Base-by-base conservation (phyloP, 1,284 basidiomycete species). In the Rhodotorula sp. region DNA sequence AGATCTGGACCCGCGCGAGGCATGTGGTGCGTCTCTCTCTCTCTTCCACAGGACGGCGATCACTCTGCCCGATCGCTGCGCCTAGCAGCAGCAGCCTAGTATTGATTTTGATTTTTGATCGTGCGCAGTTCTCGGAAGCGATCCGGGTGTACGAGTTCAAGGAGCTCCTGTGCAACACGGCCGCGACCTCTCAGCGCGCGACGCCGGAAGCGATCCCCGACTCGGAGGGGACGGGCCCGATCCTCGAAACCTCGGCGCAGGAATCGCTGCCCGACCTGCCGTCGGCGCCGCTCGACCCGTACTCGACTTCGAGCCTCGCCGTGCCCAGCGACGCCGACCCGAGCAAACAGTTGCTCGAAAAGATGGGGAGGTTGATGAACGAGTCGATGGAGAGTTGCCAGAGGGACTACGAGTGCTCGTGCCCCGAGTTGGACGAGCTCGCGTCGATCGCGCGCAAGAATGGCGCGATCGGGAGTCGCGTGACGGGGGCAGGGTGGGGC, bases 401-500 rank as follows among this genome's bases (percentile, higher is more conserved):
- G 47, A 81, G 85, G 62, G 80, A 90, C 14, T 93, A 86, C 79
- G 88, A 93, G 74, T 92, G 90, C 81, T 68, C 65, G 51, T 71
- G 66, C 78, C 85, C 87, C 1, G 90, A 92, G 81, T 83, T 94
- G 23, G 87, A 95, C 79, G 81, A 86, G 77, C 84, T 95, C 21
- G 78, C 78, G 86, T 86, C 18, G 78, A 77, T 79, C 80, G 94
- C 75, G 85, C 87, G n/a, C 82, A 65, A 86, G 26, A 86, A 88
- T 5, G 92, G 92, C 16, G 91, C 91, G 14, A 86, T 89, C 70
- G 92, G 92, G 2, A 89, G 88, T 76, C 85, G 91, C 48, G 81
- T 91, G 29, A 92, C 91, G 47, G 90, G 90, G 87, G 60, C 92
- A 0, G 92, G 92, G 3, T 96, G 92, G 92, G 93, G 93, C 63